Evolutionary conservation across 257 asterid genomes (phyloP).

Genomic region (Penstemon barbatus): DNA sequence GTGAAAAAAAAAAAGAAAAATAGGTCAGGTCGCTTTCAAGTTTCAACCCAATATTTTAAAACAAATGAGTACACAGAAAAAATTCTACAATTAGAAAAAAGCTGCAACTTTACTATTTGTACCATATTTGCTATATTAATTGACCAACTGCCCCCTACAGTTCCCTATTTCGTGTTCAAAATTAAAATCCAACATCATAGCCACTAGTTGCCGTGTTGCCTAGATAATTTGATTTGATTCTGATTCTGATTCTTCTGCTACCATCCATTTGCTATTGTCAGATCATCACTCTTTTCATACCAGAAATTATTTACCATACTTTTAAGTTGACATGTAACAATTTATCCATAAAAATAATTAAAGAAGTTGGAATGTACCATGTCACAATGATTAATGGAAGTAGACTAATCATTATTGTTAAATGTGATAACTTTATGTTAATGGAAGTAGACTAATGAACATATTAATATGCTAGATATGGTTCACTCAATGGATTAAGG

Average conservation of each 20-base stretch:
- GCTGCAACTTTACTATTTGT: conserved; percentile 32
- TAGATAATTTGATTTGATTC: conserved; percentile 38
- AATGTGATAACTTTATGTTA: too few relatives aligned
- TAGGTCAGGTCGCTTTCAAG: too few relatives aligned
- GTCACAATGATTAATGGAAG: conserved; percentile 16
- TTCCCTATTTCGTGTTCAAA: conserved; percentile 26
- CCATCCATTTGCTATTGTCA: conserved; percentile 14
- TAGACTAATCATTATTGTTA: too few relatives aligned
- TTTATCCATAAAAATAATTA: too few relatives aligned
- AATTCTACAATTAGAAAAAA: conserved; percentile 22
- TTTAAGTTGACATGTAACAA: not conserved
- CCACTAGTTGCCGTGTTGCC: conserved; percentile 41
- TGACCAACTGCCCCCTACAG: conserved; percentile 8
- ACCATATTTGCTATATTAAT: conserved; percentile 20
- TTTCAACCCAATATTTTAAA: not conserved
- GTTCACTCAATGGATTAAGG: too few relatives aligned
- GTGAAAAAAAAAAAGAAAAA: not conserved
- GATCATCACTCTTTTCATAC: conserved; percentile 8
- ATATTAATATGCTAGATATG: not conserved
- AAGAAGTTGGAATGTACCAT: conserved; percentile 3
- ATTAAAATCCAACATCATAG: conserved; percentile 21
- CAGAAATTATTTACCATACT: conserved; percentile 2
- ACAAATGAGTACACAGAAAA: conserved; percentile 20
- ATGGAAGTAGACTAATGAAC: too few relatives aligned
- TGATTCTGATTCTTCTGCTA: conserved; percentile 32